phyloP scores from a whole-genome alignment of 2,329 filamentous ascomycete species.

The Fusarium verrucosum region DNA sequence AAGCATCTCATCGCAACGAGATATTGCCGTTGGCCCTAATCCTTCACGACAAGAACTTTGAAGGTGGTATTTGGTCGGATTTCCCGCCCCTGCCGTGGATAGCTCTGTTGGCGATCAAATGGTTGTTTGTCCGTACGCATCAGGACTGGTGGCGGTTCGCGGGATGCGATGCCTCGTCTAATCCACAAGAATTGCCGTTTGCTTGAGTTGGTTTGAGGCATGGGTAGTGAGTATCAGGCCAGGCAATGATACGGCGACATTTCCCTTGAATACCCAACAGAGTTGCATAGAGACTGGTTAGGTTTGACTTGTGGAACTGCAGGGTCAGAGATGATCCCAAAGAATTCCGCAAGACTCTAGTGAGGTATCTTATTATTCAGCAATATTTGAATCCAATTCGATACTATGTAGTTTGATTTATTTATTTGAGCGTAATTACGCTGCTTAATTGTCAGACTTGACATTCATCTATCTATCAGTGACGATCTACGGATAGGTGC shows the following conservation, averaged over 20 bases:
- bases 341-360: no score
- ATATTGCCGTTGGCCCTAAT: slow-evolving; percentile 39
- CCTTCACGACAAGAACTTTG: slow-evolving; percentile 44
- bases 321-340: neutral
- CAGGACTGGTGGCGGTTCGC: slow-evolving; percentile 52
- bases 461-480: no score
- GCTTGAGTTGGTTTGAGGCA: slow-evolving; percentile 26
- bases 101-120: slow-evolving; percentile 45
- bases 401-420: no score
- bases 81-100: slow-evolving; percentile 46
- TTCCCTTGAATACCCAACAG: neutral
- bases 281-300: neutral
- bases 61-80: slow-evolving; percentile 39
- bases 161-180: slow-evolving; percentile 44
- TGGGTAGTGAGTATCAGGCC: neutral
- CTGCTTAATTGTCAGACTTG: no score
- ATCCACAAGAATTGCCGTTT: slow-evolving; percentile 50
- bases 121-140: slow-evolving; percentile 48
- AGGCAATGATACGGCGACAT: neutral
- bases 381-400: no score
- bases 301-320: neutral
- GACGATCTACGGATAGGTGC: no score
- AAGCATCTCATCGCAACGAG: slow-evolving; percentile 28
- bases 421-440: no score
- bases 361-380: no score